Evolutionary conservation across 2,329 filamentous ascomycete species (phyloP), one percentile per base, ranked within the genome.

Genomic region (Fusarium palustre): DNA sequence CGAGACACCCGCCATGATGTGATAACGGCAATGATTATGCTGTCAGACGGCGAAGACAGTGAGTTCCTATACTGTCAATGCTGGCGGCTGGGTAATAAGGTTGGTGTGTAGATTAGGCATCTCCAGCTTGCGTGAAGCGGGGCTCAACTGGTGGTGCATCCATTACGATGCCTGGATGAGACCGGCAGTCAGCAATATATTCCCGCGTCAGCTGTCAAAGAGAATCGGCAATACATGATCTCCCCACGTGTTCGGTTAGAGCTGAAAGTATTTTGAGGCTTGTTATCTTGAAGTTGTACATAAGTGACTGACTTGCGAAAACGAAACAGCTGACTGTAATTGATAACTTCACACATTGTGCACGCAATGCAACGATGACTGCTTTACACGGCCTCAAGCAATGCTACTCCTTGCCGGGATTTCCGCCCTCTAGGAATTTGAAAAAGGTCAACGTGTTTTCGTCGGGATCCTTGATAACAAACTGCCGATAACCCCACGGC

Each of bases 1-100:
- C 20, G 79, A 81, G 63, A 83, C 76, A 39, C 22, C n/a, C 15
- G 76, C 38, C 81, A 83, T 80, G 52, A 34, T 63, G 67, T 38
- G 39, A 28, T 24, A 47, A n/a, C 8, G 30, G 1, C 5, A 41
- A 46, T 36, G 22, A 6, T 18, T 36, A 25, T 24, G 36, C n/a
- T 34, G 28, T 15, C 28, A 24, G 25, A 55, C 54, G 25, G 18
- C 10, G 3, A 18, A 46, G 11, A 18, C 15, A 3, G 1, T 7
- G 36, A 22, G 15, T 16, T 15, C 11, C 13, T 53, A 7, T 18
- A 22, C 18, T 15, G n/a, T 13, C 33, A 30, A 28, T 18, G 9
- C 22, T 39, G n/a, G 31, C 8, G 33, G 34, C 31, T 47, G 30
- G 38, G 15, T 31, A 24, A 41, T 52, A 57, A 49, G 28, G 52